Evolutionary conservation across 345 rosid species (phyloP).

Genomic region (Pistacia integerrima): DNA sequence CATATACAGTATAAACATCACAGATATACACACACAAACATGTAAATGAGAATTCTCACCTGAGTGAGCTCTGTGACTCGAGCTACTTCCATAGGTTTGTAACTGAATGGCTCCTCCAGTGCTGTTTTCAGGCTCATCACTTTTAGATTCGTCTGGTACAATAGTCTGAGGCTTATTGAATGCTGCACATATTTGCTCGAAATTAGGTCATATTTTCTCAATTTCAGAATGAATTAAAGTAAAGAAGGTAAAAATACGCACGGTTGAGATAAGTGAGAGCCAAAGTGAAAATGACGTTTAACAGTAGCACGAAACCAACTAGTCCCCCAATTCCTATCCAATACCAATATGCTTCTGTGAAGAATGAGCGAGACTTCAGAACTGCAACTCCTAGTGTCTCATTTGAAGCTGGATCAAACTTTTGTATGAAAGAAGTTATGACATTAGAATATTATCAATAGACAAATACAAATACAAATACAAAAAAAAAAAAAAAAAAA

Average conservation of each 20-base stretch:
- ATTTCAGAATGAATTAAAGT: conserved; percentile 12
- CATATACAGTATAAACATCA: no score
- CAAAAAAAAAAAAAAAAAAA: neutral
- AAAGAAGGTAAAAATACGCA: conserved; percentile 31
- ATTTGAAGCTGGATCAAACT: conserved; percentile 26
- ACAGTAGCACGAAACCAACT: conserved; percentile 49
- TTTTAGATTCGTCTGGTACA: conserved; percentile 37
- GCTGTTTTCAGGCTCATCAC: conserved; percentile 14
- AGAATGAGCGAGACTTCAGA: conserved; percentile 46
- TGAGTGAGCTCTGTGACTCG: conserved; percentile 14
- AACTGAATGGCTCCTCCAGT: conserved; percentile 35
- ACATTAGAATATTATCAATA: neutral
- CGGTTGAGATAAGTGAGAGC: conserved; percentile 62
- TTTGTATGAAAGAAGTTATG: neutral
- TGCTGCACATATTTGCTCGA: conserved; percentile 39
- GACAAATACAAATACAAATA: neutral
- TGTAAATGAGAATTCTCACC: conserved; percentile 12
- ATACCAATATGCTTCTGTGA: conserved; percentile 51
- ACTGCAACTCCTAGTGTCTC: conserved; percentile 45
- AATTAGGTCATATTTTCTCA: conserved; percentile 2
- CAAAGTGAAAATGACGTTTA: conserved; percentile 47
- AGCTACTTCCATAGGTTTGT: conserved; percentile 19
- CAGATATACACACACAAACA: neutral
- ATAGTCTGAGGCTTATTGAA: conserved; percentile 50
- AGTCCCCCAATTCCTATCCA: conserved; percentile 65